Evolutionary conservation across 2,329 filamentous ascomycete species (phyloP).

Genomic region (Cladosporium austrohemisphaericum): DNA sequence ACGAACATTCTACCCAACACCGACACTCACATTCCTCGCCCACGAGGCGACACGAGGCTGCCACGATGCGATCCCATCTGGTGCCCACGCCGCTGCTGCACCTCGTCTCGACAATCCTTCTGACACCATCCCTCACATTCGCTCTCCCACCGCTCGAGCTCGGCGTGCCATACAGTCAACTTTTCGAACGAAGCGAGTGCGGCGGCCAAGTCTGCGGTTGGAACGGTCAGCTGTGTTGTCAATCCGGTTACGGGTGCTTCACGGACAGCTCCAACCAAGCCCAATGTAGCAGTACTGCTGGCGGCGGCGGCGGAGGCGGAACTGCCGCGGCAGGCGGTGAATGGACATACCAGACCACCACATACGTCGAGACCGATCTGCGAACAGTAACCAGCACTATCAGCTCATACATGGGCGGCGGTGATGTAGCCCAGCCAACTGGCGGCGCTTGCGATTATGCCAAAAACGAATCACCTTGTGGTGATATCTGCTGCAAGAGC

Average conservation of each 20-base stretch:
- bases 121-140: constrained; percentile 24
- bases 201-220: constrained; percentile 47
- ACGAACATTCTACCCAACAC: constrained; percentile 15
- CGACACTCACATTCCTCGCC: constrained; percentile 21
- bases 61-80: constrained; percentile 26
- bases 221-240: constrained; percentile 45
- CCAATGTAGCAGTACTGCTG: constrained; percentile 37
- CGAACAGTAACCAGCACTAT: constrained; percentile 52
- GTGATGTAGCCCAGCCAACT: constrained; percentile 24
- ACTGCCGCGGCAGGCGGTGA: constrained; percentile 38
- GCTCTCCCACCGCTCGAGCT: constrained; percentile 28
- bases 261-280: constrained; percentile 50
- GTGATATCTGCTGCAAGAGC: constrained; percentile 65
- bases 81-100: constrained; percentile 26
- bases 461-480: constrained; percentile 57
- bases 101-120: constrained; percentile 28
- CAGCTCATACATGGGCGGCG: constrained; percentile 43
- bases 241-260: constrained; percentile 48
- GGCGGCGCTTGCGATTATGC: constrained; percentile 43
- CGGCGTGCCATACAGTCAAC: constrained; percentile 33
- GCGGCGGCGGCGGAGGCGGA: constrained; percentile 22
- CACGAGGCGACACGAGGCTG: constrained; percentile 20
- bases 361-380: constrained; percentile 53
- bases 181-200: constrained; percentile 39
- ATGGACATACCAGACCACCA: constrained; percentile 57